phyloP scores from a whole-genome alignment of 306 rosid species.

The Hippophae tibetana region DNA sequence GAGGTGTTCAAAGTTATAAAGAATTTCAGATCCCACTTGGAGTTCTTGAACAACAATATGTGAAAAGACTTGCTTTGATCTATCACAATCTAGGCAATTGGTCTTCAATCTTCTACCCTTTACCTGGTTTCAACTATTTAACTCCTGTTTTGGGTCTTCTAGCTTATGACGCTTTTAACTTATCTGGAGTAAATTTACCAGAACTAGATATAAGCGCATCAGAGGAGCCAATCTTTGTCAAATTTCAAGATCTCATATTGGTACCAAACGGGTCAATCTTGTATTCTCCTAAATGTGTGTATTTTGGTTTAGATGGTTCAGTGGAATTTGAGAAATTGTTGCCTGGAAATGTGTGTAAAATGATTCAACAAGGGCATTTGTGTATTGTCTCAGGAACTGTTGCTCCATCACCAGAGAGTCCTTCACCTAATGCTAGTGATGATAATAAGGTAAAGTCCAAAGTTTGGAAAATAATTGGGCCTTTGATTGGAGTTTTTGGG shows the following conservation, averaged over 20 bases:
- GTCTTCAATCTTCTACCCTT: slow-evolving; percentile 35
- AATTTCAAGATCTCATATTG: slow-evolving; percentile 20
- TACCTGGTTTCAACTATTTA: slow-evolving; percentile 39
- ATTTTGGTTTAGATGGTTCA: slow-evolving; percentile 39
- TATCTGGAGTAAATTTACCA: slow-evolving; percentile 28
- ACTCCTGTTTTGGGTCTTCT: slow-evolving; percentile 47
- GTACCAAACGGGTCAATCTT: slow-evolving; percentile 1
- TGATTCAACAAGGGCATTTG: slow-evolving; percentile 43
- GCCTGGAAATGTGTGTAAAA: slow-evolving; percentile 32
- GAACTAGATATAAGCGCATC: slow-evolving; percentile 33
- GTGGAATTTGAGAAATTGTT: slow-evolving; percentile 25
- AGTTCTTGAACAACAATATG: slow-evolving; percentile 36
- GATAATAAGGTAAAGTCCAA: slow-evolving; percentile 1
- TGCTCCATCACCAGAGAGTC: slow-evolving; percentile 19
- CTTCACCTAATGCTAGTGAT: background rate
- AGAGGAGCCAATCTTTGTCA: slow-evolving; percentile 26
- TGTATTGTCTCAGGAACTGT: slow-evolving; percentile 35
- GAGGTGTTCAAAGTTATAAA: slow-evolving; percentile 29
- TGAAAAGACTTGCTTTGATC: slow-evolving; percentile 35
- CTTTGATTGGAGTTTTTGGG: slow-evolving; percentile 21
- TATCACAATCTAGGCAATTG: slow-evolving; percentile 50
- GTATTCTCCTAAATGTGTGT: slow-evolving; percentile 31
- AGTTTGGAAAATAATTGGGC: slow-evolving; percentile 22
- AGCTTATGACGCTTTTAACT: slow-evolving; percentile 32
- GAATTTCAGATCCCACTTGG: slow-evolving; percentile 52